Percentiles rank a stretch among this genome's conserved stretches.
These are phyloP conservation scores for Fusarium succisae DNA, from an alignment of 2,329 filamentous ascomycete genomes.

Conservation along the genomic window DNA sequence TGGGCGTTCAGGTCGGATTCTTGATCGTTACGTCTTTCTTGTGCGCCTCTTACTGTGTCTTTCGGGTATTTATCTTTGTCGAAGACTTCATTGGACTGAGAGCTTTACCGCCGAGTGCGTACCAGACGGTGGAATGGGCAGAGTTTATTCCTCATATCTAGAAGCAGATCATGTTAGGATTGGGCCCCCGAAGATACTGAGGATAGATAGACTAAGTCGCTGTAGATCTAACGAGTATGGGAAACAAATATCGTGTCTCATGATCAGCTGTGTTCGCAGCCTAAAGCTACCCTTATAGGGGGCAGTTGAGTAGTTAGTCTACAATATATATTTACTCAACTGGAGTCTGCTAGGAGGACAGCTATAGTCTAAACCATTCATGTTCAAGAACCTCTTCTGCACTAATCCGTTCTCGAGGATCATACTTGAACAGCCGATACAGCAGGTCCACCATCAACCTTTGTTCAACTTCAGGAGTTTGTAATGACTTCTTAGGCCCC, in stretches of 20 bases:
- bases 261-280: no score
- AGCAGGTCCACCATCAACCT: constrained; percentile 40
- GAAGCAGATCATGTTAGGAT: background rate
- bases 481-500: background rate
- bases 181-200: no score
- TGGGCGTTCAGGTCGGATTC: constrained; percentile 1
- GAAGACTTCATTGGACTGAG: constrained; percentile 8
- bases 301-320: no score
- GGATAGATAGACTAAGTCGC: no score
- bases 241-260: no score
- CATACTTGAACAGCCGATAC: constrained; percentile 32
- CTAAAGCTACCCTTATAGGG: no score
- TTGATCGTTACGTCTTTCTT: background rate
- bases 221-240: no score
- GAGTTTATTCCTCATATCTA: constrained; percentile 25
- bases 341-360: no score
- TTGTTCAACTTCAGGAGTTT: constrained; percentile 27
- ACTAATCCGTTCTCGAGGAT: constrained; percentile 22
- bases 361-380: constrained; percentile 31
- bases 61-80: constrained; percentile 2
- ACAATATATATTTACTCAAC: no score
- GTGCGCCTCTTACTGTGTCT: background rate
- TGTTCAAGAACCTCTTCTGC: constrained; percentile 32
- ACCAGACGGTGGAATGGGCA: constrained; percentile 6
- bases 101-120: constrained; percentile 1